Conservation (phyloP, 495 filamentous ascomycete species). For the Entonaema liquescens region DNA sequence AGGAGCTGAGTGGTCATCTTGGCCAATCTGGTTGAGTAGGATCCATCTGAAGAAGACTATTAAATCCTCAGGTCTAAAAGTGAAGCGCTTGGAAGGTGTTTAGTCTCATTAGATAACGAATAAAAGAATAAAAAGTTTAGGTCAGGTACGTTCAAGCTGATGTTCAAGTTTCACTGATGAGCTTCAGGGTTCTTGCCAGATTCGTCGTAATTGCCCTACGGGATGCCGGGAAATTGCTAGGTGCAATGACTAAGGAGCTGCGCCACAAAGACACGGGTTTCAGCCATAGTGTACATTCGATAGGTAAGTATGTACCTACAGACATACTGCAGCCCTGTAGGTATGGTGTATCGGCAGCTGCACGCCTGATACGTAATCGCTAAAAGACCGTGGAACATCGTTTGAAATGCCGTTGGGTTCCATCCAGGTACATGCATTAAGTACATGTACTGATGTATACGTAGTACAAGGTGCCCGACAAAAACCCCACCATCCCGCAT, state of each 20-base stretch:
- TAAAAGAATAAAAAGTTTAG: background rate
- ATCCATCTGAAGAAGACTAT: slow-evolving; percentile 36
- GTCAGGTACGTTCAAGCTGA: slow-evolving; percentile 5
- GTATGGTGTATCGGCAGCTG: background rate
- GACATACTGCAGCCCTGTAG: background rate
- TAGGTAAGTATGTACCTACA: background rate
- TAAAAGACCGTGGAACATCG: background rate
- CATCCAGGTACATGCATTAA: background rate
- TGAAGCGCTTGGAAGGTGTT: background rate
- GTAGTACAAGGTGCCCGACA: background rate
- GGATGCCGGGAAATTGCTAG: slow-evolving; percentile 10
- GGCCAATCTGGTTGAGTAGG: slow-evolving; percentile 40
- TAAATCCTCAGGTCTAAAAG: background rate
- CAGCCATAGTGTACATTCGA: no score
- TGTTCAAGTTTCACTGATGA: slow-evolving; percentile 12
- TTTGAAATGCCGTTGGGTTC: background rate
- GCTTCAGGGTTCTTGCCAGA: slow-evolving; percentile 43
- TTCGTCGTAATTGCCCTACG: slow-evolving; percentile 25
- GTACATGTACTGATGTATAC: slow-evolving; percentile 1
- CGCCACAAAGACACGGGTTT: background rate
- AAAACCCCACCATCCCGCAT: slow-evolving; percentile 37
- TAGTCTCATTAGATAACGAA: slow-evolving; percentile 2
- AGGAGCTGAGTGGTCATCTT: slow-evolving; percentile 95
- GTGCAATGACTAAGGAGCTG: slow-evolving; percentile 20
- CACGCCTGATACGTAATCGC: background rate